Percentiles rank a stretch among this genome's conserved stretches.
phyloP scores from a whole-genome alignment of 31 red algal species.

The Odonthalia washingtoniensis region DNA sequence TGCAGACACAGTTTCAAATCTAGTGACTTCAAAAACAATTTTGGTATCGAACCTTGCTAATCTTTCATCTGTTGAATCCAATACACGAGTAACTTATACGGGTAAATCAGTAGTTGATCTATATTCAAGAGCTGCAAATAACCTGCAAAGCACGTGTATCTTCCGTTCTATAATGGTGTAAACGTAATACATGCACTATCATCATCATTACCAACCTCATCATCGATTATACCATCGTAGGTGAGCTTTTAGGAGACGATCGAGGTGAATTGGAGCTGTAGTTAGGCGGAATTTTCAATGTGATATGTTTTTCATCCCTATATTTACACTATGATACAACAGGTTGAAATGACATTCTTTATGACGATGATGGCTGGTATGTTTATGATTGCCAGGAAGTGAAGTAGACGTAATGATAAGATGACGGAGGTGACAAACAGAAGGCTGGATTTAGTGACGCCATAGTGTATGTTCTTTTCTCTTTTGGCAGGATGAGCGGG shows the following conservation, averaged over 20 bases:
- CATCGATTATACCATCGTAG: constrained; percentile 1
- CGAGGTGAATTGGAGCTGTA: not conserved
- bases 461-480: too few species aligned
- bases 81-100: not conserved
- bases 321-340: not conserved
- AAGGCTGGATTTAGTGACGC: not conserved
- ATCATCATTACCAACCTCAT: not conserved
- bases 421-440: too few species aligned
- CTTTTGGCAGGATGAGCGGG: too few species aligned
- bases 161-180: not conserved
- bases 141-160: constrained; percentile 11
- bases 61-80: constrained; percentile 20
- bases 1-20: constrained; percentile 3
- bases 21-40: constrained; percentile 25
- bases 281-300: not conserved
- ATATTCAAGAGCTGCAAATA: constrained; percentile 27
- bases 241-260: not conserved
- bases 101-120: not conserved
- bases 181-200: not conserved
- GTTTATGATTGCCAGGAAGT: not conserved
- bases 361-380: not conserved
- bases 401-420: not conserved
- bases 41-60: constrained; percentile 24
- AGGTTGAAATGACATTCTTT: too few species aligned
- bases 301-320: not conserved